Evolutionary conservation across 768 basidiomycete genomes (phyloP).

Genomic region (Wakefieldia striispora): DNA sequence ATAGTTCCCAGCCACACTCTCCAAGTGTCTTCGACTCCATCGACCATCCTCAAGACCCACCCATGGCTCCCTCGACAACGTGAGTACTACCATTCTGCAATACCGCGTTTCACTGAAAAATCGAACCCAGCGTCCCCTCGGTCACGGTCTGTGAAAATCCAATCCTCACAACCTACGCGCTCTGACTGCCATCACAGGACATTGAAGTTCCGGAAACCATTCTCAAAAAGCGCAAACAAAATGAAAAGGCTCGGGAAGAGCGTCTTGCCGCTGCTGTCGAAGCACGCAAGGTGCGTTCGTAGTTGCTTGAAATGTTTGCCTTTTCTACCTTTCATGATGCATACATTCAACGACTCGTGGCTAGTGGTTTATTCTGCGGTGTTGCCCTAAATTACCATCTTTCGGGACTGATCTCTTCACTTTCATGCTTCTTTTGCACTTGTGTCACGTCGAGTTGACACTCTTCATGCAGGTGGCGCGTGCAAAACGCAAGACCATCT

Average conservation of each 20-base stretch:
- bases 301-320: conserved; percentile 6
- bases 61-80: conserved; percentile 56
- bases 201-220: conserved; percentile 99
- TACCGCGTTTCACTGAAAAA: conserved; percentile 1
- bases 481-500: conserved; percentile 94
- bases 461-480: conserved; percentile 63
- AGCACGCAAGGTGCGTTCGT: conserved; percentile 79
- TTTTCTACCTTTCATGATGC: conserved; percentile 59
- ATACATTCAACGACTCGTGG: conserved; percentile 71
- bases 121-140: conserved; percentile 40
- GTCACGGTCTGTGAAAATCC: conserved; percentile 39
- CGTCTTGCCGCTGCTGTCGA: conserved; percentile 78
- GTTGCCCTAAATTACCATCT: conserved; percentile 84
- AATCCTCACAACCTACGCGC: conserved; percentile 1
- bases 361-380: conserved; percentile 65
- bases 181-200: conserved; percentile 46
- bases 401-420: conserved; percentile 59
- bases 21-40: conserved; percentile 16
- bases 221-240: conserved; percentile 99
- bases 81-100: conserved; percentile 32
- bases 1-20: conserved; percentile 37
- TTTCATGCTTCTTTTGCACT: neutral
- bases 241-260: conserved; percentile 94
- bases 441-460: conserved; percentile 12
- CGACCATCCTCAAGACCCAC: conserved; percentile 37